phyloP scores from a whole-genome alignment of 2,329 filamentous ascomycete genomes.

The Shiraia bambusicola region DNA sequence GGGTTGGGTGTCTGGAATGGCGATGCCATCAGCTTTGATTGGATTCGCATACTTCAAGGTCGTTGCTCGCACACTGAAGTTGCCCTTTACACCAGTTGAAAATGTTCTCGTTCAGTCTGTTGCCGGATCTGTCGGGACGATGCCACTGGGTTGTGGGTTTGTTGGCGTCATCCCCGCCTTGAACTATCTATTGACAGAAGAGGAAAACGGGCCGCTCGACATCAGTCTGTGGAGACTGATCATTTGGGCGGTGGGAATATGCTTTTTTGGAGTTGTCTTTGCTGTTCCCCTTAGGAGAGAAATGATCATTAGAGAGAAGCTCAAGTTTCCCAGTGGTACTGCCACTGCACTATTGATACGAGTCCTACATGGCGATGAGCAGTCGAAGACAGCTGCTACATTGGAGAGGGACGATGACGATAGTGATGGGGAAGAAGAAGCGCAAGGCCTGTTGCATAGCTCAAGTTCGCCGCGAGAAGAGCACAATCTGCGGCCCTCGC shows the following conservation, averaged over 20 bases:
- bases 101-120: constrained; percentile 97
- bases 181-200: constrained; percentile 75
- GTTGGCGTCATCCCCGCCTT: constrained; percentile 92
- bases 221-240: constrained; percentile 76
- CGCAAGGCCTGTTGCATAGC: constrained; percentile 38
- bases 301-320: constrained; percentile 87
- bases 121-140: constrained; percentile 91
- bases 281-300: constrained; percentile 87
- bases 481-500: constrained; percentile 20
- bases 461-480: constrained; percentile 22
- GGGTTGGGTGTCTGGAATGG: constrained; percentile 83
- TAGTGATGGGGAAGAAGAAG: constrained; percentile 32
- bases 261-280: constrained; percentile 96
- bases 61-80: constrained; percentile 68
- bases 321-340: constrained; percentile 94
- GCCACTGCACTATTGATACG: constrained; percentile 92
- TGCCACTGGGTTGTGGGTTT: constrained; percentile 94
- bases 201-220: constrained; percentile 76
- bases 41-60: constrained; percentile 92
- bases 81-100: constrained; percentile 90
- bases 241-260: constrained; percentile 88
- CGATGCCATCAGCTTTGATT: constrained; percentile 92
- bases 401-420: constrained; percentile 4
- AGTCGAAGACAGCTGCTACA: constrained; percentile 16
- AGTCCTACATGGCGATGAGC: constrained; percentile 71